Base-by-base conservation (phyloP, 495 filamentous ascomycete genomes). In the Podospora fimiseda region DNA sequence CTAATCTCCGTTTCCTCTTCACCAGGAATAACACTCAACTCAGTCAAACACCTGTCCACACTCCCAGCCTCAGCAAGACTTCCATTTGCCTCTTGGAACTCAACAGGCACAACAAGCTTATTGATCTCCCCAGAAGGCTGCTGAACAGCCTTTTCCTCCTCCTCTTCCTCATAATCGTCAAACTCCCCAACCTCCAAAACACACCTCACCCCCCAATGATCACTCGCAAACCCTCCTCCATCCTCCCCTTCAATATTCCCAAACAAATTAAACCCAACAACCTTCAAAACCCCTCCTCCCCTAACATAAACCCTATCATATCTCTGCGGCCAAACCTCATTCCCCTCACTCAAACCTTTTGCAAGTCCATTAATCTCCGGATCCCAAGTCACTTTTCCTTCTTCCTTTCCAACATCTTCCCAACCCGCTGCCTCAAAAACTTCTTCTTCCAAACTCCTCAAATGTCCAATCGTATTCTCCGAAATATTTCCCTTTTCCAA, bases 361-460 rank as follows among this genome's bases (percentile, higher is more conserved):
- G 70, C 65, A 14, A 80, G 65, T 18, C 61, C 63, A 51, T 83
- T 84, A 1, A 60, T 58, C 0, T 50, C 61, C 5, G 80, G 78
- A 50, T 83, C 74, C 56, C 76, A 84, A 0, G 81, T 84, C 0
- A 78, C 74, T 4, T 79, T 79, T 44, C 77, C 68, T 57, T 82
- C 80, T 6, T 78, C 80, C 16, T 74, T 69, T 70, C 74, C 79
- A 3, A 75, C 55, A 55, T 80, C 78, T 9, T 62, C 52, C 9
- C 80, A 50, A 3, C 62, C 64, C 4, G 60, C 60, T 14, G 70
- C 57, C 2, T 48, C 45, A 13, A 75, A 60, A 18, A 66, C 49
- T 4, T 14, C n/a, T 0, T 52, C 30, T 21, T 80, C 74, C 24
- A 78, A 44, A 0, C 48, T 50, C 7, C 43, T 50, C 0, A 78